Evolutionary conservation across 345 rosid species (phyloP), one percentile per base, ranked within the genome.

Genomic region (Noccaea bulbosa): DNA sequence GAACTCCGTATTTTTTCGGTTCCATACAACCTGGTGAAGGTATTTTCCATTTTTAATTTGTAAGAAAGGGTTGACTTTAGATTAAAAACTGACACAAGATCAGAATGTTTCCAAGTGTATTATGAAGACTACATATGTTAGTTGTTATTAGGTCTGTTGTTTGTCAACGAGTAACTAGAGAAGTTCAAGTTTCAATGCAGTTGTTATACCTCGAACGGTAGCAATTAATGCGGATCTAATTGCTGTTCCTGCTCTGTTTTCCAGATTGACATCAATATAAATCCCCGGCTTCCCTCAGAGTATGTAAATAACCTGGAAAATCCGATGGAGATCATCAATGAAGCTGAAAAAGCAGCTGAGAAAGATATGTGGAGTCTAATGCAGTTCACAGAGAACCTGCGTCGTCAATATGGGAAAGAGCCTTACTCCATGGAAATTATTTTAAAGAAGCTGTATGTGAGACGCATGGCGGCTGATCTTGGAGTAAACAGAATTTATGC

Each of bases 391-490:
- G 98, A 93, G 79, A 82, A 82, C 77, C 83, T 93, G 58, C 92
- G 96, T 20, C 80, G 91, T 34, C 93, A 91, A 65, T 82, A 85
- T 75, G 96, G 97, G 66, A 93, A 91, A 81, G 97, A 93, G 77
- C 97, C 98, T 46, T 83, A 80, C 66, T 81, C 97, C 62, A 91
- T 89, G 98, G 98, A 86, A 73, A 81, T 86, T 59, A 81, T 91
- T 16, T 82, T 93, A 81, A 93, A 91, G 86, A 91, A 87, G 88
- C 81, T 91, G 20, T 91, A 91, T 61, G 90, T 84, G 71, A 87
- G 91, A 80, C 88, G 98, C 81, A 93, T 93, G 97, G 97, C 96
- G 6, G 93, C 98, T 63, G 98, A 93, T 80, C 84, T 93, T 71
- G 98, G 97, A 81, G 85, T 93, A 53, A 81, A 70, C 53, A 79